phyloP scores from a whole-genome alignment of 139 green algal genomes.

The Pycnococcus provasolii region DNA sequence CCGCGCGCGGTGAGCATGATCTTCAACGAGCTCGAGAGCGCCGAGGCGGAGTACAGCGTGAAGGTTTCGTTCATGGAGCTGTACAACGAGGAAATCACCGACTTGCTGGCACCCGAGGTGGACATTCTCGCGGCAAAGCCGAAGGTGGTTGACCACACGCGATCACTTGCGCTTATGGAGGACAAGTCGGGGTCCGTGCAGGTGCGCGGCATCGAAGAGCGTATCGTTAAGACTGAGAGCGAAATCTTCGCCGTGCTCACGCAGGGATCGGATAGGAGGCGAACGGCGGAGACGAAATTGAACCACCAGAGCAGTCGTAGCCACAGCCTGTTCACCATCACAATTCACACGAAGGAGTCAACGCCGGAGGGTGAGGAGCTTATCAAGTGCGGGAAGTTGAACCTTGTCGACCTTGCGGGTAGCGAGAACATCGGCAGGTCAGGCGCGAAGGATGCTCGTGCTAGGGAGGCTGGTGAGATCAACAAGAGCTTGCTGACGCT shows the following conservation, averaged over 20 bases:
- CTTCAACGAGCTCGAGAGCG: conserved; percentile 73
- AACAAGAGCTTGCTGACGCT: conserved; percentile 93
- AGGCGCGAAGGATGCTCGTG: conserved; percentile 70
- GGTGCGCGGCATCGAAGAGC: conserved; percentile 85
- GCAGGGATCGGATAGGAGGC: conserved; percentile 67
- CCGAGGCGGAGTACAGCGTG: conserved; percentile 48
- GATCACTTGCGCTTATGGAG: conserved; percentile 39
- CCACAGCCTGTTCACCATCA: conserved; percentile 83
- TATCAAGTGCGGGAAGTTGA: conserved; percentile 94
- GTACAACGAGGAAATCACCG: conserved; percentile 99
- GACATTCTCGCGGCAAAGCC: background rate
- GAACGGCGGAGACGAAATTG: conserved; percentile 87
- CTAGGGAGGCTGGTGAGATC: conserved; percentile 87
- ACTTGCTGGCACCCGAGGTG: conserved; percentile 59
- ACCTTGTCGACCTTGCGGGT: conserved; percentile 96
- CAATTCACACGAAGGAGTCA: conserved; percentile 72
- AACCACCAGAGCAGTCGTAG: conserved; percentile 95
- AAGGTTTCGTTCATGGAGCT: conserved; percentile 88
- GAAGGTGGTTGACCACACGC: conserved; percentile 11
- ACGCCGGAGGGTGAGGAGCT: conserved; percentile 88
- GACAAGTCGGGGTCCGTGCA: conserved; percentile 58
- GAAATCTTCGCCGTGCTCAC: conserved; percentile 89
- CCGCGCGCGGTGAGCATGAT: conserved; percentile 86
- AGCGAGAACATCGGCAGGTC: conserved; percentile 87
- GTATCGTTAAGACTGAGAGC: conserved; percentile 63